Conservation (phyloP, 2,329 filamentous ascomycete species). For the Xylariaceae sp. region DNA sequence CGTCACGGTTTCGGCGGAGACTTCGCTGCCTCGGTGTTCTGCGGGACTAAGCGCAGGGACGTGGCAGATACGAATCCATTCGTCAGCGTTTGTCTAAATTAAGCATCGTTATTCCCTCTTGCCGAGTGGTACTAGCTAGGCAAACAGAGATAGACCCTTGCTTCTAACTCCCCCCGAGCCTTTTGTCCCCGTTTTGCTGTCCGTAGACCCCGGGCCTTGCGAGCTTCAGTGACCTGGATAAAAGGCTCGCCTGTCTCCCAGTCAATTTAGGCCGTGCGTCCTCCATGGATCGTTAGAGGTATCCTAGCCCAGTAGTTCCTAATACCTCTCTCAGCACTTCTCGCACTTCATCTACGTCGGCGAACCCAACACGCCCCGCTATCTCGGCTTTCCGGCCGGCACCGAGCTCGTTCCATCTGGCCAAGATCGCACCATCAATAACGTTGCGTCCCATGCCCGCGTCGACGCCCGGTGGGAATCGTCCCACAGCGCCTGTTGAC, state of each 20-base stretch:
- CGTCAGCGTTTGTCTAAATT: slow-evolving; percentile 1
- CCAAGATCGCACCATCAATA: slow-evolving; percentile 73
- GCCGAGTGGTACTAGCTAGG: background rate
- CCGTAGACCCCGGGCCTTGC: background rate
- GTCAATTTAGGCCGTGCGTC: background rate
- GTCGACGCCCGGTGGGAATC: slow-evolving; percentile 50
- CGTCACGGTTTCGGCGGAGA: slow-evolving; percentile 8
- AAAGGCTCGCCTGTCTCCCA: background rate
- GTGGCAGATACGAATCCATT: slow-evolving; percentile 1
- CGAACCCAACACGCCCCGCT: slow-evolving; percentile 65
- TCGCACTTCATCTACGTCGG: slow-evolving; percentile 57
- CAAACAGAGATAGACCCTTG: background rate
- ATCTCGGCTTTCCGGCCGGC: slow-evolving; percentile 69
- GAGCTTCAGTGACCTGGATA: background rate
- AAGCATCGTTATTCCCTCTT: background rate
- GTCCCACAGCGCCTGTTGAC: slow-evolving; percentile 42
- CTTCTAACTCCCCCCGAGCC: slow-evolving; percentile 6
- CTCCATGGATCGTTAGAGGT: slow-evolving; percentile 31
- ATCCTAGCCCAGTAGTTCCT: slow-evolving; percentile 51
- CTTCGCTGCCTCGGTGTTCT: background rate
- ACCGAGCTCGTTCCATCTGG: slow-evolving; percentile 71
- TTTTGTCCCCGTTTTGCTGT: slow-evolving; percentile 4
- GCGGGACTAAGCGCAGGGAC: background rate
- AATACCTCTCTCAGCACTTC: slow-evolving; percentile 57
- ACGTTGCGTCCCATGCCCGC: slow-evolving; percentile 60